phyloP scores from a whole-genome alignment of 83 land plant genomes.

The Diphasiastrum complanatum region DNA sequence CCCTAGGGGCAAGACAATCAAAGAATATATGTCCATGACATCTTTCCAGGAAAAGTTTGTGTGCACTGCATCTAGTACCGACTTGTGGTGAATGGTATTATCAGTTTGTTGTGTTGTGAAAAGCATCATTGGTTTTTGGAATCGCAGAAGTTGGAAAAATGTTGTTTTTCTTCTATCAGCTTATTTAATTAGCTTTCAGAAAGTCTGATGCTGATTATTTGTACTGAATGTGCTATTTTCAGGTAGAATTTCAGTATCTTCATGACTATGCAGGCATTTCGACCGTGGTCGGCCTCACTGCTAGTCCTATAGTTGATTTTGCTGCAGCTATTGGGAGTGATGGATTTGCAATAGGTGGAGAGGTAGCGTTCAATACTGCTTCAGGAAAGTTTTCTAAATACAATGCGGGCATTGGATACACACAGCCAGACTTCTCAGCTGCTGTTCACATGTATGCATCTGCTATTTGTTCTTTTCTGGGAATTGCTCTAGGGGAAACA shows the following conservation, averaged over 20 bases:
- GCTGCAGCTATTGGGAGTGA: conserved; percentile 15
- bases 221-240: not conserved
- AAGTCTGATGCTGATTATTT: no score
- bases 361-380: conserved; percentile 19
- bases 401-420: conserved; percentile 19
- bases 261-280: conserved; percentile 14
- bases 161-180: not conserved
- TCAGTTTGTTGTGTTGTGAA: conserved; percentile 6
- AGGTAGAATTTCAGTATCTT: conserved; percentile 18
- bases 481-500: not conserved
- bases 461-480: not conserved
- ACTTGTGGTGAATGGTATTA: not conserved
- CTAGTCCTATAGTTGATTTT: conserved; percentile 13
- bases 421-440: conserved; percentile 19
- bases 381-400: conserved; percentile 19
- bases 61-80: not conserved
- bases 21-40: no score
- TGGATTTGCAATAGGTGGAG: conserved; percentile 15
- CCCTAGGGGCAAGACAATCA: no score
- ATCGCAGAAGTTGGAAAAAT: not conserved
- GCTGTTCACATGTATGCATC: conserved; percentile 9
- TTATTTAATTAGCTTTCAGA: no score
- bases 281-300: conserved; percentile 6
- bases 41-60: no score
- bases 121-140: not conserved